Base-by-base conservation (phyloP, 495 filamentous ascomycete genomes). In the Penicillium pancosmium region DNA sequence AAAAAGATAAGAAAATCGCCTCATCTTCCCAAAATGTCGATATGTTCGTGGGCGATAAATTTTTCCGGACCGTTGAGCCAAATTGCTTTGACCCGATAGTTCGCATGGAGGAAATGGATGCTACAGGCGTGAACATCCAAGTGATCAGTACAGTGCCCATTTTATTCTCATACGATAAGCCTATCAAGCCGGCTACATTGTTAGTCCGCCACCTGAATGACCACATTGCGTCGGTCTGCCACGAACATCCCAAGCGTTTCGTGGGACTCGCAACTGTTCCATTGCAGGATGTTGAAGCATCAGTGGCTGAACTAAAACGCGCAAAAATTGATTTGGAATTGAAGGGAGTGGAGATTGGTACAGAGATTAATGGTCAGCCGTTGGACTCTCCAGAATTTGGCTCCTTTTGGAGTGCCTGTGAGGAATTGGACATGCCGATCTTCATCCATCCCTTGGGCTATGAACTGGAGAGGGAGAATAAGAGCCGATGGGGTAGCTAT, bases 371-470 rank as follows among this genome's bases (percentile, higher is more conserved):
- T 21, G 60, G 50, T 0, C 47, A 52, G 13, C 27, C 25, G 4
- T 38, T 67, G 10, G 57, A 67, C 25, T 46, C 59, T 23, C 33
- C 40, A 5, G 25, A 33, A 2, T 54, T 67, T 23, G 64, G 61
- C 8, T 57, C 57, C 4, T 67, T 67, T 47, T 63, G 64, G 64
- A 15, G 44, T 7, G 60, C 60, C 0, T 63, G 64, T 33, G 52
- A 63, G 55, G 64, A 67, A 1, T 47, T 67, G 25, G 53, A 61
- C 23, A 49, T 67, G 33, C 57, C 64, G 3, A 59, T 63, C 12
- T 67, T 67, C 31, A 50, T 67, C 12, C 64, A 67, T 40, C 64
- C 64, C 18, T 51, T 66, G 12, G 64, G 64, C 19, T 66, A 66
- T 27, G 57, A 61, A 33, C 35, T 57, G 19, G 56, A 56, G 33